Conservation (phyloP, 2,329 filamentous ascomycete species). For the Diaporthe sp. region DNA sequence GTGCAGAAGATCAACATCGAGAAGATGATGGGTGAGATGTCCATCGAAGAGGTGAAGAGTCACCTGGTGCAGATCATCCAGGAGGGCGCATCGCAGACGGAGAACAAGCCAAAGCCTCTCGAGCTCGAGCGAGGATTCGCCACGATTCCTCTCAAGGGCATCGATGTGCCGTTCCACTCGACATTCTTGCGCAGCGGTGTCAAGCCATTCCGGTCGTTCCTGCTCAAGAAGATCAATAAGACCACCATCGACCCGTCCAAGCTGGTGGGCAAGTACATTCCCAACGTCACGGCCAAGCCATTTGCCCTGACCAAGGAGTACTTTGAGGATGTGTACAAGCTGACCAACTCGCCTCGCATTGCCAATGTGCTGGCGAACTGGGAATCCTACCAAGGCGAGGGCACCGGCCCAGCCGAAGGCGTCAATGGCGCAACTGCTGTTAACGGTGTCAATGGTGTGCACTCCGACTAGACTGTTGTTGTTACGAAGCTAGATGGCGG, state of each 20-base stretch:
- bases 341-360: slow-evolving; percentile 88
- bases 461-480: slow-evolving; percentile 21
- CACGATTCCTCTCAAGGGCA: slow-evolving; percentile 95
- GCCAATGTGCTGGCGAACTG: slow-evolving; percentile 87
- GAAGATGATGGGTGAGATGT: slow-evolving; percentile 86
- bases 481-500: too few relatives aligned
- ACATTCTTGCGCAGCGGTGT: slow-evolving; percentile 98
- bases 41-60: slow-evolving; percentile 90
- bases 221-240: slow-evolving; percentile 99
- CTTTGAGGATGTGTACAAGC: slow-evolving; percentile 97
- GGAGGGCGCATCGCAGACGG: slow-evolving; percentile 87
- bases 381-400: slow-evolving; percentile 77
- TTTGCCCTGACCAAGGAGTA: slow-evolving; percentile 98
- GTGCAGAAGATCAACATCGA: slow-evolving; percentile 98
- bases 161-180: slow-evolving; percentile 99
- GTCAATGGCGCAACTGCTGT: slow-evolving; percentile 29
- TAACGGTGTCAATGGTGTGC: slow-evolving; percentile 35
- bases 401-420: slow-evolving; percentile 42
- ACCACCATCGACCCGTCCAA: slow-evolving; percentile 98
- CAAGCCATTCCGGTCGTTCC: slow-evolving; percentile 98
- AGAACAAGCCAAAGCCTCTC: slow-evolving; percentile 88
- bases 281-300: slow-evolving; percentile 95
- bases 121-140: slow-evolving; percentile 95
- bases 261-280: slow-evolving; percentile 98
- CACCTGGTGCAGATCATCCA: slow-evolving; percentile 93